phyloP scores from a whole-genome alignment of 768 basidiomycete genomes.

The Kwoniella dejecticola region DNA sequence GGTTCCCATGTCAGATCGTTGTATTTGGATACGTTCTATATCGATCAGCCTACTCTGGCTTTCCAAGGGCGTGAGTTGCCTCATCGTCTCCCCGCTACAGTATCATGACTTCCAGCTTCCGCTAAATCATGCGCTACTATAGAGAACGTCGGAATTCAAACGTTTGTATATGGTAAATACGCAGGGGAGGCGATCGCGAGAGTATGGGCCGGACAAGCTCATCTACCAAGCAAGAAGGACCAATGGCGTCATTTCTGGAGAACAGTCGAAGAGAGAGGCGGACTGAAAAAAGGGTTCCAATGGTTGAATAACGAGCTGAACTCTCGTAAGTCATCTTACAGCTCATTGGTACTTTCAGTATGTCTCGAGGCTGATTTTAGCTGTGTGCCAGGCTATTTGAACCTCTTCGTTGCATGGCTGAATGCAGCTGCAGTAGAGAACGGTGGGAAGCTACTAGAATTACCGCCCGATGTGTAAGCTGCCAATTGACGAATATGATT shows the following conservation, averaged over 20 bases:
- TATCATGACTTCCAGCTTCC: not conserved
- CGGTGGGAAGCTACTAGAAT: slow-evolving; percentile 18
- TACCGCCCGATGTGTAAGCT: slow-evolving; percentile 26
- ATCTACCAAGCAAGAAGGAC: slow-evolving; percentile 5
- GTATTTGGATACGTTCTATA: slow-evolving; percentile 28
- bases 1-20: slow-evolving; percentile 21
- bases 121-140: not conserved
- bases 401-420: slow-evolving; percentile 18
- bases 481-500: not conserved
- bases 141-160: slow-evolving; percentile 29
- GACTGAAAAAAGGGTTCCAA: slow-evolving; percentile 24
- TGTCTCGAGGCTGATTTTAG: too few relatives aligned
- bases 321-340: slow-evolving; percentile 10
- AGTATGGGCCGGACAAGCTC: slow-evolving; percentile 25
- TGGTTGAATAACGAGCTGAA: slow-evolving; percentile 13
- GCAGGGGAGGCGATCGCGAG: slow-evolving; percentile 18
- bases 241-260: slow-evolving; percentile 22
- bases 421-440: slow-evolving; percentile 11
- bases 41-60: slow-evolving; percentile 29
- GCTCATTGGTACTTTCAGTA: too few relatives aligned
- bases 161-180: slow-evolving; percentile 27
- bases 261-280: slow-evolving; percentile 22
- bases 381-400: slow-evolving; percentile 18
- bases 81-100: too few relatives aligned
- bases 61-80: slow-evolving; percentile 29